Conservation (phyloP, 2,329 filamentous ascomycete genomes). For the Hymenoscyphus scutula region DNA sequence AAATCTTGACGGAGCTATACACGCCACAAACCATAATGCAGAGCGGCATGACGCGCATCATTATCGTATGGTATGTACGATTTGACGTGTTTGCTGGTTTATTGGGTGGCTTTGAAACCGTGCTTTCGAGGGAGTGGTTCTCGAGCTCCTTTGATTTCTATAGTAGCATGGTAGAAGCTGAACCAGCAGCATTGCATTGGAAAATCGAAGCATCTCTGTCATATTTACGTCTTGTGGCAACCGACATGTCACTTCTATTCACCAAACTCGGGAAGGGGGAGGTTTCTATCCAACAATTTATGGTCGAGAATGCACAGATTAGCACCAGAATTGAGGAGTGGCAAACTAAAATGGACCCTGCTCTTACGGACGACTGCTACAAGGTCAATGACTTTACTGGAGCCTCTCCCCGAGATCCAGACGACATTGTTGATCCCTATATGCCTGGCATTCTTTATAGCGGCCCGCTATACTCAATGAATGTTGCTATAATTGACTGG, state of each 20-base stretch:
- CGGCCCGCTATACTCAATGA: constrained; percentile 70
- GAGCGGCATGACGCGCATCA: constrained; percentile 66
- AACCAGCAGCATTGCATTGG: constrained; percentile 63
- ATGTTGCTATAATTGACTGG: constrained; percentile 73
- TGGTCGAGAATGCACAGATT: constrained; percentile 56
- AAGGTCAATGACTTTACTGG: constrained; percentile 63
- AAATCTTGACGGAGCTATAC: constrained; percentile 75
- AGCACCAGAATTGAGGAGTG: constrained; percentile 47
- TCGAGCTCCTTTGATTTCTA: constrained; percentile 50
- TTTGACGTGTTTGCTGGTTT: constrained; percentile 85
- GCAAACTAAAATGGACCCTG: constrained; percentile 57
- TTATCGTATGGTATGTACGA: constrained; percentile 84
- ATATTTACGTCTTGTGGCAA: constrained; percentile 67
- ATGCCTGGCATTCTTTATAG: constrained; percentile 66
- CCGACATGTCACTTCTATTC: constrained; percentile 78
- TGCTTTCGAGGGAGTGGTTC: constrained; percentile 78
- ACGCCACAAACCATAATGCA: constrained; percentile 72
- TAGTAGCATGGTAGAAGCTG: constrained; percentile 52
- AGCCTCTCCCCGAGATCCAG: constrained; percentile 48
- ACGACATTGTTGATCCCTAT: constrained; percentile 74
- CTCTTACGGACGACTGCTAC: constrained; percentile 58
- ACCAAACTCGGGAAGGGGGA: constrained; percentile 63
- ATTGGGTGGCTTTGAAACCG: constrained; percentile 74
- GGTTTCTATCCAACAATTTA: constrained; percentile 64
- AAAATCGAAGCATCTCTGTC: constrained; percentile 67